Evolutionary conservation across 768 basidiomycete species (phyloP), one percentile per base, ranked within the genome.

Genomic region (Termitomyces sp.): DNA sequence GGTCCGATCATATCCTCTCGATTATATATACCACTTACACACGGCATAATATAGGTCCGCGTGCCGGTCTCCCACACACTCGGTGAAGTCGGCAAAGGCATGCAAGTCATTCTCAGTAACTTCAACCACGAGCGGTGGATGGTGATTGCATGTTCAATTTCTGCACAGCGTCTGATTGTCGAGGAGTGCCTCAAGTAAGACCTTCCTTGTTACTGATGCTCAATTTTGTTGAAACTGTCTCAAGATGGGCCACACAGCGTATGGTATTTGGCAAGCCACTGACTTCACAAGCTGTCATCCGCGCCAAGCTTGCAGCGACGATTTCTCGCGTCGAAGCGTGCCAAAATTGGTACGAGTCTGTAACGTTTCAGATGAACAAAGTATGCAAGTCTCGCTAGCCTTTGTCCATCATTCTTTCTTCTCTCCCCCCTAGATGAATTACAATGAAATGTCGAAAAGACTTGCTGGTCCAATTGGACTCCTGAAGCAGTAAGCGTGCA

Each of bases 111-210:
- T 55, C 74, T 95, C 21, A 87, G 81, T 66, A 93, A 93, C 72
- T 92, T 93, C 70, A 92, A 94, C 66, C 91, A 93, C 66, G 91
- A 93, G 65, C 82, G 91, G 52, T 92, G 90, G 91, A 91, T 93
- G 86, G 88, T 93, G 55, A 79, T 80, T 30, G 79, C 79, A 53
- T 84, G 82, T 45, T 85, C 84, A 49, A 77, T 91, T 58, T 76
- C 87, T 41, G 82, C 88, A 35, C 93, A 95, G 63, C 80, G 94
- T 41, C 70, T 86, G 23, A 78, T 90, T 43, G 89, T 95, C 17
- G 94, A 96, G 67, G 94, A 97, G 70, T 93, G 89, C 66, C 73
- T 96, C 63, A 94, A 94, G 86, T 89, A 59, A 37, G 75, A 32
- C n/a, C 14, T 34, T 66, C 37, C 39, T 12, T 11, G 6, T 57